These are phyloP conservation scores for Suaeda aralocaspica DNA, from an alignment of 148 eudicot genomes.

Conservation along the genomic window DNA sequence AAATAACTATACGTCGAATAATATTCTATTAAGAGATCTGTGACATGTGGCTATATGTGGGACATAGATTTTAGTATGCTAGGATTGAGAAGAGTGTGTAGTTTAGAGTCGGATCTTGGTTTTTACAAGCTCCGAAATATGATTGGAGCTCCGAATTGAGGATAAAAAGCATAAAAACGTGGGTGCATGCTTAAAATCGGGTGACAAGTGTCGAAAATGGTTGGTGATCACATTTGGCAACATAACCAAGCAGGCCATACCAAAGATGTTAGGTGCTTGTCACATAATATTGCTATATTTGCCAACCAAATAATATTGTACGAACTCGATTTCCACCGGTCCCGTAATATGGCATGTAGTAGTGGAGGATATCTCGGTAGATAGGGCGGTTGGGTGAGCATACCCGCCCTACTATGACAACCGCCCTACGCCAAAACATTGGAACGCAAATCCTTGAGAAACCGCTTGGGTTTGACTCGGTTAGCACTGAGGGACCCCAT, in stretches of 20 bases:
- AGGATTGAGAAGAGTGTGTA: constrained; percentile 8
- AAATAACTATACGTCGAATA: no score
- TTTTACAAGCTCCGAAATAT: constrained; percentile 38
- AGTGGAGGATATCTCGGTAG: no score
- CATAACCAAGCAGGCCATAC: constrained; percentile 54
- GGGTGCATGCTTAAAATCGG: constrained; percentile 56
- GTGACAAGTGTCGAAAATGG: constrained; percentile 55
- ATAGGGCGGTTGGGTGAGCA: constrained; percentile 44
- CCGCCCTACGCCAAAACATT: no score
- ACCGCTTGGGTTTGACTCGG: constrained; percentile 55
- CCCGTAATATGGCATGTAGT: constrained; percentile 64
- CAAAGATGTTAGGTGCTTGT: constrained; percentile 54
- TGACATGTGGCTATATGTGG: not conserved
- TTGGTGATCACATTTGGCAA: constrained; percentile 49
- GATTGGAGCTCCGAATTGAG: constrained; percentile 54
- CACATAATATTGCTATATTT: constrained; percentile 48
- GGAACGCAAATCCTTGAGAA: constrained; percentile 36
- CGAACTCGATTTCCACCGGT: constrained; percentile 45
- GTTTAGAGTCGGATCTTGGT: not conserved
- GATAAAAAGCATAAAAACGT: constrained; percentile 55
- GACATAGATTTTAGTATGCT: not conserved
- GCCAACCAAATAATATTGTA: constrained; percentile 58
- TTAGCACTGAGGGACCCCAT: constrained; percentile 50
- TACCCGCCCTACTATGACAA: constrained; percentile 44
- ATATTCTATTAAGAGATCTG: no score